These are phyloP conservation scores for Saitoella complicata DNA, from an alignment of 805 yeast genomes.

Conservation along the genomic window DNA sequence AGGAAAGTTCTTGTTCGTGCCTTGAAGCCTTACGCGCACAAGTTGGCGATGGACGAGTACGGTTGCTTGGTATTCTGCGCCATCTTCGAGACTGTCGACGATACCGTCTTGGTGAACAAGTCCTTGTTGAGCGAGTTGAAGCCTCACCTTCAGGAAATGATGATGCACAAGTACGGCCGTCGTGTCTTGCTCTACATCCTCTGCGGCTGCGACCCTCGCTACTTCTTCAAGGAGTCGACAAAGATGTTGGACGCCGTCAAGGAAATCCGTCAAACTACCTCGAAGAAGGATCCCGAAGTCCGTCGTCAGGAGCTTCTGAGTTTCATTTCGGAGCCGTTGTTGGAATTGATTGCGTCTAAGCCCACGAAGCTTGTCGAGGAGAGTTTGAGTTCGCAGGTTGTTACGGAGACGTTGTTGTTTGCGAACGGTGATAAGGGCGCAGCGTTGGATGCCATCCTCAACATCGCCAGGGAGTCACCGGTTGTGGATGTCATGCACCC, in stretches of 20 bases:
- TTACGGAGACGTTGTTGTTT: slow-evolving; percentile 55
- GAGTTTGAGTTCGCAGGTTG: slow-evolving; percentile 69
- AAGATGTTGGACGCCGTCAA: slow-evolving; percentile 38
- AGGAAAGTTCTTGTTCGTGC: slow-evolving; percentile 62
- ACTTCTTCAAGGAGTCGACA: slow-evolving; percentile 51
- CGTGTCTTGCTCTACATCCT: slow-evolving; percentile 75
- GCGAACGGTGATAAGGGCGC: slow-evolving; percentile 25
- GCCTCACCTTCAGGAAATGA: slow-evolving; percentile 32
- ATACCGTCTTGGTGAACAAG: slow-evolving; percentile 68
- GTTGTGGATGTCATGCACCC: slow-evolving; percentile 19
- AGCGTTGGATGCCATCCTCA: slow-evolving; percentile 43
- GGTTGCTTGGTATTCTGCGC: slow-evolving; percentile 73
- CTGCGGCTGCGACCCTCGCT: slow-evolving; percentile 64
- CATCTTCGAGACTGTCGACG: slow-evolving; percentile 76
- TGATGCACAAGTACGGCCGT: slow-evolving; percentile 63
- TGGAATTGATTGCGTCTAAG: slow-evolving; percentile 35
- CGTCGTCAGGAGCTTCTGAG: slow-evolving; percentile 57
- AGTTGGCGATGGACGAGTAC: slow-evolving; percentile 64
- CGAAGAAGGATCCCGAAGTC: slow-evolving; percentile 68
- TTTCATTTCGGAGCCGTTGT: slow-evolving; percentile 49
- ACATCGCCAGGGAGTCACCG: slow-evolving; percentile 49
- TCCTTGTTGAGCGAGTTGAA: slow-evolving; percentile 32
- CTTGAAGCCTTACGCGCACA: slow-evolving; percentile 59
- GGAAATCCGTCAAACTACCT: slow-evolving; percentile 46
- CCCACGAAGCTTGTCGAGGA: slow-evolving; percentile 41